These are phyloP conservation scores for Lipomyces yamadae DNA, from an alignment of 805 yeast species.

Conservation along the genomic window DNA sequence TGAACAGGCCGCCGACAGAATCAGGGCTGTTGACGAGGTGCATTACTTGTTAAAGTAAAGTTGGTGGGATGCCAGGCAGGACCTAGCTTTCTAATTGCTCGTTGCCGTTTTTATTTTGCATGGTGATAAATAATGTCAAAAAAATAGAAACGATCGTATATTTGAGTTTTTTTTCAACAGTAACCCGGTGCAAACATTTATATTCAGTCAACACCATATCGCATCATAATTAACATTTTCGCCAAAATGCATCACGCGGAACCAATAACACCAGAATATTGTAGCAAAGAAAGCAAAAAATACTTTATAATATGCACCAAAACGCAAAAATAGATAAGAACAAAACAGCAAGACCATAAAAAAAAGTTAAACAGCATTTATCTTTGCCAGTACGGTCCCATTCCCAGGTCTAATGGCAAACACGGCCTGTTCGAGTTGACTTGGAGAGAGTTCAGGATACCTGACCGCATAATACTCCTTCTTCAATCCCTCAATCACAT, in stretches of 20 bases:
- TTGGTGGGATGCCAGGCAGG: background rate
- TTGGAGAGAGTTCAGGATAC: constrained; percentile 15
- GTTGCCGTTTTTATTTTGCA: no score
- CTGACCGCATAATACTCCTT: constrained; percentile 21
- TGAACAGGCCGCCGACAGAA: constrained; percentile 65
- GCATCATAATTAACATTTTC: background rate
- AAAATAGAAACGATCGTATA: no score
- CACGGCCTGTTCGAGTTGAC: constrained; percentile 16
- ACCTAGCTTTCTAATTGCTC: no score
- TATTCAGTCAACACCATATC: no score
- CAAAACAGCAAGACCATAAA: background rate
- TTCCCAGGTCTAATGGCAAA: constrained; percentile 26
- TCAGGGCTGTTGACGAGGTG: constrained; percentile 42
- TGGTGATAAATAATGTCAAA: no score
- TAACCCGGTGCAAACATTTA: no score
- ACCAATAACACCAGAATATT: background rate
- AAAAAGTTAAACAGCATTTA: background rate
- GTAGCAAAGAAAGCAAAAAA: background rate
- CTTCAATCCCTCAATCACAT: constrained; percentile 21
- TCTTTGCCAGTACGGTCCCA: constrained; percentile 19
- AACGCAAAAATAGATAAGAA: background rate
- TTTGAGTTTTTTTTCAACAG: no score
- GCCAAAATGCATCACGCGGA: background rate
- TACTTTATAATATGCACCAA: background rate
- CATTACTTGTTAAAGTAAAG: constrained; percentile 17